Base-by-base conservation (phyloP, 192 early-diverging fungal species). In the Entomortierella chlamydospora region DNA sequence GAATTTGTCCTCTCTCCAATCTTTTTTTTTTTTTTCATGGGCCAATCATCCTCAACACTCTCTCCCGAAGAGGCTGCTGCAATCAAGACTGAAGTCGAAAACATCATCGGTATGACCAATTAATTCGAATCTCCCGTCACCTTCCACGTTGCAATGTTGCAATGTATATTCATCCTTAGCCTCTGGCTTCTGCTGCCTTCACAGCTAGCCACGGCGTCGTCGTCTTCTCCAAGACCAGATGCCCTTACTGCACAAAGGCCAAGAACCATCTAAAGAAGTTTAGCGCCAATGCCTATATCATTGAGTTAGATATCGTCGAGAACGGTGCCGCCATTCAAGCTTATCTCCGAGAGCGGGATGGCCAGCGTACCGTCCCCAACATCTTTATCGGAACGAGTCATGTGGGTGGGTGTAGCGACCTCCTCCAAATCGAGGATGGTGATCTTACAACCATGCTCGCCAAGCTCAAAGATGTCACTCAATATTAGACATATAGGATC, bases 151-250 rank as follows among this genome's bases (percentile, higher is more conserved):
- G n/a, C n/a, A n/a, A n/a, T n/a, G n/a, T 12, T 26, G 13, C 15
- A 13, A 39, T 42, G 23, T 54, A 34, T 53, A 47, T 17, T 47
- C 12, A 47, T 47, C 15, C 45, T 47, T 12, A 4, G 4, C 7
- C 34, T 37, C 4, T 37, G 42, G 17, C 17, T 63, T 0, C 7
- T 63, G 25, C 11, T 18, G 15, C 49, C 28, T 54, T 52, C 4
- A 45, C 29, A 79, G 76, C 61, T 25, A 26, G 17, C 12, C 84
- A 90, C 78, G 80, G 50, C 26, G 81, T 90, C 50, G 83, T 83
- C 72, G 89, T 96, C 49, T 95, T 95, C 84, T 92, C 92, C 77
- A 97, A 92, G 82, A 82, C 86, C 8, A 87, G 85, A 57, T 94
- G 91, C 82, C 91, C 90, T 53, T 94, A 89, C 78, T 92, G 90